Percentiles rank a stretch among this genome's conserved stretches.
Evolutionary conservation across 257 asterid species (phyloP).

Genomic region (Ophiorrhiza pumila): DNA sequence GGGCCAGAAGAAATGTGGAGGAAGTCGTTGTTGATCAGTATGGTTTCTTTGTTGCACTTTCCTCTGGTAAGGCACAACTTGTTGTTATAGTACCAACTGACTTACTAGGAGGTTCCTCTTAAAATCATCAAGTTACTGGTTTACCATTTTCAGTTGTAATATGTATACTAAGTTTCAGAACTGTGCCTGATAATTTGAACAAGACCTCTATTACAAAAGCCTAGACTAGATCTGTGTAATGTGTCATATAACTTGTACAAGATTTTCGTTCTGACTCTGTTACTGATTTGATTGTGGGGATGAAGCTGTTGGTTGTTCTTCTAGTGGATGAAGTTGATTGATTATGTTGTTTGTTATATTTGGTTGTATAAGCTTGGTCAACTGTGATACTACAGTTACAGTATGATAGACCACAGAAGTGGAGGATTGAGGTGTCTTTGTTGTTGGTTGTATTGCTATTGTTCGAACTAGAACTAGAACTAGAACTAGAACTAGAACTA

Average conservation of each 20-base stretch:
- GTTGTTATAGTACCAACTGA: conserved; percentile 29
- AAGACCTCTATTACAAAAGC: conserved; percentile 2
- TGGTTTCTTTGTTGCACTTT: conserved; percentile 12
- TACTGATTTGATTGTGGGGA: background rate
- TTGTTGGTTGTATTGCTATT: background rate
- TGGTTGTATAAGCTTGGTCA: background rate
- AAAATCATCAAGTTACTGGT: conserved; percentile 25
- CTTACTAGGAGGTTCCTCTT: conserved; percentile 20
- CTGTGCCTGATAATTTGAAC: conserved; percentile 5
- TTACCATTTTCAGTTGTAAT: conserved; percentile 27
- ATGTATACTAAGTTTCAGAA: conserved; percentile 22
- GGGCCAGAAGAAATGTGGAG: conserved; percentile 7
- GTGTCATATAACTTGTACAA: conserved; percentile 8
- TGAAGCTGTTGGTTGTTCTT: background rate
- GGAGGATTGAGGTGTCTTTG: background rate
- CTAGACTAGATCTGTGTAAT: conserved; percentile 20
- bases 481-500: too few relatives aligned
- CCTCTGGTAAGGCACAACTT: conserved; percentile 21
- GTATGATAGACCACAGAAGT: background rate
- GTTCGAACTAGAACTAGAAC: too few relatives aligned
- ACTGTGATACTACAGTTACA: background rate
- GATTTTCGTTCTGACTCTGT: background rate
- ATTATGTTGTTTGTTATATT: background rate
- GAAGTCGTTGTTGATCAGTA: conserved; percentile 1
- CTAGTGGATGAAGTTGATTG: background rate